phyloP scores from a whole-genome alignment of 2,329 filamentous ascomycete genomes.

The Leptographium lundbergii region DNA sequence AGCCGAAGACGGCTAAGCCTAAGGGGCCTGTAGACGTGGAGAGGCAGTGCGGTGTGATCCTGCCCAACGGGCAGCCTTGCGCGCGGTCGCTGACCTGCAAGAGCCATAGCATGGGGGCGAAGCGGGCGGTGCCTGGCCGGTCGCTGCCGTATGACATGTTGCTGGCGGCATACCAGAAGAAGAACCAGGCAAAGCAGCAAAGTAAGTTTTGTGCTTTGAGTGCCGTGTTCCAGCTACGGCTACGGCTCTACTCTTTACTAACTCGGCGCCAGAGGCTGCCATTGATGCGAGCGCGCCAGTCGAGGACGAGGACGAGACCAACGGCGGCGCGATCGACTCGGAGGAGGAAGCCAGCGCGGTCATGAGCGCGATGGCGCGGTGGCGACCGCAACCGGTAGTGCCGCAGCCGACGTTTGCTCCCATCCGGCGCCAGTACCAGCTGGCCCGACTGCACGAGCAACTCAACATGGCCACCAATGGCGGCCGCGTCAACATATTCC shows the following conservation, averaged over 20 bases:
- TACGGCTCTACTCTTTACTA: background rate
- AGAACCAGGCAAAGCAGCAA: constrained; percentile 96
- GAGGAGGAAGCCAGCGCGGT: constrained; percentile 89
- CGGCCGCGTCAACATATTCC: constrained; percentile 53
- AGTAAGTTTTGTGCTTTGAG: constrained; percentile 21
- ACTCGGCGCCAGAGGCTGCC: constrained; percentile 56
- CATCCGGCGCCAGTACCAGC: constrained; percentile 50
- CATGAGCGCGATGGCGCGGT: constrained; percentile 66
- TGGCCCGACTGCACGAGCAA: constrained; percentile 51
- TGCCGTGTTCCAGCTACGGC: too few relatives aligned
- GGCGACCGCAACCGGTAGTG: constrained; percentile 66
- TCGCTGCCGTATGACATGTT: constrained; percentile 89
- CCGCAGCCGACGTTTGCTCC: constrained; percentile 50
- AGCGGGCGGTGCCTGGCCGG: constrained; percentile 74
- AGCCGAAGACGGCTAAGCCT: constrained; percentile 69
- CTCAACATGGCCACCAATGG: constrained; percentile 54
- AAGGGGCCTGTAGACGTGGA: constrained; percentile 93
- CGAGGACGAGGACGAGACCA: constrained; percentile 73
- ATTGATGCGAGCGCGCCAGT: constrained; percentile 88
- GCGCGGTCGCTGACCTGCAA: constrained; percentile 87
- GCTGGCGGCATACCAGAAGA: constrained; percentile 81
- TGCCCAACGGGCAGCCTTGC: constrained; percentile 77
- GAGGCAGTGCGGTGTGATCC: constrained; percentile 77
- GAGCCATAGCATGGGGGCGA: constrained; percentile 89
- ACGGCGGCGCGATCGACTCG: constrained; percentile 73